Conservation (phyloP, 352 stramenopile genomes). For the Phytophthora pistaciae region DNA sequence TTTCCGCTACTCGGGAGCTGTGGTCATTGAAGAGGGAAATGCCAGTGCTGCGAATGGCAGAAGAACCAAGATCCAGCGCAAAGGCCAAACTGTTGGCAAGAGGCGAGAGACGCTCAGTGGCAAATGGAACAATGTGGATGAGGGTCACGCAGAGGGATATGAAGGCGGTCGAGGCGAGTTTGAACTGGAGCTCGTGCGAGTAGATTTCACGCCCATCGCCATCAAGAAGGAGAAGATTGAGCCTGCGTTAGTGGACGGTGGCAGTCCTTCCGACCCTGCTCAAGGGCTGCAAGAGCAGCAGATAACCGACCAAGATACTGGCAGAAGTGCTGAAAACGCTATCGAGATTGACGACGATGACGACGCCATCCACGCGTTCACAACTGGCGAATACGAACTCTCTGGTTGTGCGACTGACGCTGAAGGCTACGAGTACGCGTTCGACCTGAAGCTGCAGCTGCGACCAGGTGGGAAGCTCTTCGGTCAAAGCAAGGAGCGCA, state of each 20-base stretch:
- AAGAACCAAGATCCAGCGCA: constrained; percentile 6
- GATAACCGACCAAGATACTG: not conserved
- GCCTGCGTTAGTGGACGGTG: not conserved
- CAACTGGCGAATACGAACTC: constrained; percentile 60
- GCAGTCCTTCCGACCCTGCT: not conserved
- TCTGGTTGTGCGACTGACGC: constrained; percentile 69
- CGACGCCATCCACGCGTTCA: constrained; percentile 51
- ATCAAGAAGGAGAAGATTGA: constrained; percentile 32
- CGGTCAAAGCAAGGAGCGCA: constrained; percentile 56
- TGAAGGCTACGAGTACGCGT: constrained; percentile 81
- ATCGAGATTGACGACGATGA: constrained; percentile 36
- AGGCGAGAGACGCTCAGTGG: constrained; percentile 47
- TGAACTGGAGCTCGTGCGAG: constrained; percentile 55
- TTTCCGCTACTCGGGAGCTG: constrained; percentile 68
- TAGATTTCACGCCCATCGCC: constrained; percentile 28
- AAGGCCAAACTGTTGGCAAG: constrained; percentile 16
- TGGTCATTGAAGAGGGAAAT: constrained; percentile 36
- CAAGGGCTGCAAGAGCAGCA: constrained; percentile 13
- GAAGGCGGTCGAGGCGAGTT: constrained; percentile 68
- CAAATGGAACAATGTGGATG: constrained; percentile 73
- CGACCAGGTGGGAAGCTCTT: constrained; percentile 40
- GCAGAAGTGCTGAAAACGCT: constrained; percentile 1
- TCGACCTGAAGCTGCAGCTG: constrained; percentile 60
- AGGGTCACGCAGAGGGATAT: constrained; percentile 53
- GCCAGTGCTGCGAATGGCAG: constrained; percentile 6